Base-by-base conservation (phyloP, 768 basidiomycete species). In the Agaricus subrufescens region DNA sequence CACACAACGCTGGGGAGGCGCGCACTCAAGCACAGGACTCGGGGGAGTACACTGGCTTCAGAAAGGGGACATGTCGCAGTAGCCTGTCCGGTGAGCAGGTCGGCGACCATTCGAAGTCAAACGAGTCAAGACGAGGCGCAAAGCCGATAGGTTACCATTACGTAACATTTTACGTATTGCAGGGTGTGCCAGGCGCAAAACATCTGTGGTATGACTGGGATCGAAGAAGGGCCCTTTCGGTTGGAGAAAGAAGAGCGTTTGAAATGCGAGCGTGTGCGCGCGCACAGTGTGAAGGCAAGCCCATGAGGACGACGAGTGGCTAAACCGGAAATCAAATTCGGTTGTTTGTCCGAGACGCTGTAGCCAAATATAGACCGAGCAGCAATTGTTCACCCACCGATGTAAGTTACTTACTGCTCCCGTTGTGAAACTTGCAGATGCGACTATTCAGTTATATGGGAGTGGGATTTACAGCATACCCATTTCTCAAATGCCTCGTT, bases 101-200 rank as follows among this genome's bases (percentile, higher is more conserved):
- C 47, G 54, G 49, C 54, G 49, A 15, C 39, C 26, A 49, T 49
- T 56, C 47, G 34, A 49, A 15, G 46, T 23, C 39, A 46, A 49
- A 53, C 27, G 46, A 30, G 54, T 49, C 47, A 26, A 49, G 54
- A 56, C 43, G 48, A 29, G 47, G 39, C 39, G 54, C 48, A 40
- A 49, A 39, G 54, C 54, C 39, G 54, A 56, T 49, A 31, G 12
- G 54, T 49, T 56, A n/a, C 40, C 26, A 30, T 56, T 56, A 56
- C 54, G 46, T 56, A 56, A 56, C 40, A n/a, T 39, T 25, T 55
- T 56, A 54, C 53, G 53, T 54, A 54, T 46, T 12, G n/a, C 46
- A 56, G 54, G 14, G 40, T 30, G n/a, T 49, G 54, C 54, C 54
- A 56, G 54, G 47, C 42, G 54, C 54, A 50, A 56, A 49, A 48